Evolutionary conservation across 306 rosid species (phyloP).

Genomic region (Vigna trinervia): DNA sequence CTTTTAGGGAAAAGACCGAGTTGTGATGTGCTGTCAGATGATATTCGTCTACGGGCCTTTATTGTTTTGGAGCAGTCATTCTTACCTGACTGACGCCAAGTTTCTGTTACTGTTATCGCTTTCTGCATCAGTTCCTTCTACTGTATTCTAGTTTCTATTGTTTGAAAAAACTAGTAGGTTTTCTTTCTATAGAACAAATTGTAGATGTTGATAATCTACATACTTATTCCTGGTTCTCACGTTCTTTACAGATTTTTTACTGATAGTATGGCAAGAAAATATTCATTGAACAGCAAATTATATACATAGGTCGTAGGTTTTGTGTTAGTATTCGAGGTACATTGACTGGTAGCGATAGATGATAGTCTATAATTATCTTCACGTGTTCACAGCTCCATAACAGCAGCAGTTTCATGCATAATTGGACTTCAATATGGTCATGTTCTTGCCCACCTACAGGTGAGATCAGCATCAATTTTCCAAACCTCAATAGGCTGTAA

Average conservation of each 20-base stretch:
- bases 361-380: conserved; percentile 39
- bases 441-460: conserved; percentile 78
- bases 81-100: conserved; percentile 5
- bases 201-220: neutral
- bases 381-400: conserved; percentile 68
- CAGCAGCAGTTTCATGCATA: conserved; percentile 90
- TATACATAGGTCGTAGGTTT: conserved; percentile 19
- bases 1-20: conserved; percentile 14
- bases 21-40: conserved; percentile 2
- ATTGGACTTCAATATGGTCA: conserved; percentile 97
- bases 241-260: conserved; percentile 10
- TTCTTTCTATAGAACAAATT: neutral
- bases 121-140: neutral
- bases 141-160: neutral
- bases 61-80: neutral
- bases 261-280: conserved; percentile 9
- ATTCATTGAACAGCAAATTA: conserved; percentile 14
- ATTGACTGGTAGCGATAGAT: conserved; percentile 1
- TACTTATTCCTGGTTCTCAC: neutral
- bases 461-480: conserved; percentile 45
- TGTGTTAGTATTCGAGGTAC: conserved; percentile 7
- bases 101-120: neutral
- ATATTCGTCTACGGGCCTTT: conserved; percentile 16
- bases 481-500: conserved; percentile 22
- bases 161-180: neutral